These are phyloP conservation scores for Ascoidea rubescens DNA, from an alignment of 805 yeast species.

Conservation along the genomic window DNA sequence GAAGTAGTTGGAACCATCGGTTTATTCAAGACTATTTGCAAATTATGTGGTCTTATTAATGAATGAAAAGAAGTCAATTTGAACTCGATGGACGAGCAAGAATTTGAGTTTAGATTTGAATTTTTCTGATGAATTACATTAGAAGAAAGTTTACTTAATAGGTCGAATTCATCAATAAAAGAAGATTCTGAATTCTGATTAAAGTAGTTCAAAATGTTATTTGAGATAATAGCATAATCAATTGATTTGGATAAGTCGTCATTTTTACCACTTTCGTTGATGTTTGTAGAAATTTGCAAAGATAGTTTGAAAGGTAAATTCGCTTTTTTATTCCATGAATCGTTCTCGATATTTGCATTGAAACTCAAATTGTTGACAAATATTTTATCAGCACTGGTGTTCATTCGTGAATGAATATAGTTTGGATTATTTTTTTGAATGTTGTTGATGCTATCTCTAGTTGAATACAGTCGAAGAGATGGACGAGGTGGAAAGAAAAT, in stretches of 20 bases:
- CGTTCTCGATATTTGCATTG: slow-evolving; percentile 54
- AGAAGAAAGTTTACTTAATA: slow-evolving; percentile 33
- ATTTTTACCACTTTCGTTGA: slow-evolving; percentile 56
- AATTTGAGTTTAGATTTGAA: slow-evolving; percentile 25
- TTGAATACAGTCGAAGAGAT: no score
- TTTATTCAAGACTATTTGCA: slow-evolving; percentile 6
- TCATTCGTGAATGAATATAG: neutral
- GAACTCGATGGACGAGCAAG: slow-evolving; percentile 31
- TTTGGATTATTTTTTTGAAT: no score
- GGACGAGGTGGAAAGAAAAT: no score
- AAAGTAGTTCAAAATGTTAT: slow-evolving; percentile 43
- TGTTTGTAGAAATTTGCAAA: slow-evolving; percentile 37
- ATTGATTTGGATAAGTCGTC: slow-evolving; percentile 77
- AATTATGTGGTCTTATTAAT: slow-evolving; percentile 20
- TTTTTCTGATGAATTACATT: slow-evolving; percentile 28
- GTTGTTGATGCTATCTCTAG: no score
- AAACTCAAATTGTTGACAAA: slow-evolving; percentile 44
- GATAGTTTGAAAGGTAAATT: slow-evolving; percentile 56
- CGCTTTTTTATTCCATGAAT: slow-evolving; percentile 57
- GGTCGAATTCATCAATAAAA: slow-evolving; percentile 21
- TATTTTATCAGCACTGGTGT: slow-evolving; percentile 22
- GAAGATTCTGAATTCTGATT: slow-evolving; percentile 23
- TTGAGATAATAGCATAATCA: slow-evolving; percentile 76
- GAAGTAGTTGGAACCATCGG: slow-evolving; percentile 1
- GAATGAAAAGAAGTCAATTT: slow-evolving; percentile 13